These are phyloP conservation scores for Rhodotorula kratochvilovae DNA, from an alignment of 768 basidiomycete species.

Conservation along the genomic window DNA sequence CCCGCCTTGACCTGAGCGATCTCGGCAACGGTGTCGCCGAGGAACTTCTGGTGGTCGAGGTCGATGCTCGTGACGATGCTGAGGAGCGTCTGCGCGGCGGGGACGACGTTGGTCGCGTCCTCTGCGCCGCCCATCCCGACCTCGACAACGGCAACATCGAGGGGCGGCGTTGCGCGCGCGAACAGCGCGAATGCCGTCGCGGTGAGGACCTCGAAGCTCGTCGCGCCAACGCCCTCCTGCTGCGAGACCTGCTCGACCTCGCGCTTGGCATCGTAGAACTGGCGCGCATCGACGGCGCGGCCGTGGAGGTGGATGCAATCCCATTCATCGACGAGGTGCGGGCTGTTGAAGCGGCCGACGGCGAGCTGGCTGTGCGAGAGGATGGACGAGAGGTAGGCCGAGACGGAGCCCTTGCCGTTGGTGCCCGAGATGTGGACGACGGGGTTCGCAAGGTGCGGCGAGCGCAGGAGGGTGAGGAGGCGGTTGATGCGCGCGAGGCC, in stretches of 20 bases:
- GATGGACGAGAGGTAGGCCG: conserved; percentile 73
- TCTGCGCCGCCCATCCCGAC: conserved; percentile 89
- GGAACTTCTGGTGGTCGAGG: conserved; percentile 85
- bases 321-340: conserved; percentile 71
- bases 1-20: conserved; percentile 80
- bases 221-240: conserved; percentile 53
- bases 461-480: conserved; percentile 52
- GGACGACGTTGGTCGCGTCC: conserved; percentile 89
- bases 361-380: conserved; percentile 57
- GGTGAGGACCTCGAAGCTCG: conserved; percentile 78
- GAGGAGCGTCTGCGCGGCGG: conserved; percentile 62
- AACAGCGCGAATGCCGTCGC: conserved; percentile 74
- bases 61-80: conserved; percentile 84
- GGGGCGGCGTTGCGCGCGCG: conserved; percentile 51
- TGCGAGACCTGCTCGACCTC: conserved; percentile 55
- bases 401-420: conserved; percentile 94
- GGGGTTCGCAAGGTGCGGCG: conserved; percentile 64
- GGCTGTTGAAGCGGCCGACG: conserved; percentile 83
- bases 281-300: conserved; percentile 52
- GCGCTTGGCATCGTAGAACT: conserved; percentile 53
- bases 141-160: conserved; percentile 82
- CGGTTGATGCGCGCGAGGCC: conserved; percentile 43
- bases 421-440: conserved; percentile 90
- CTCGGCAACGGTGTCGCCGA: conserved; percentile 67
- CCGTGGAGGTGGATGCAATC: conserved; percentile 73